Conservation (phyloP, 2,329 filamentous ascomycete species). For the Sporothrix phasma region DNA sequence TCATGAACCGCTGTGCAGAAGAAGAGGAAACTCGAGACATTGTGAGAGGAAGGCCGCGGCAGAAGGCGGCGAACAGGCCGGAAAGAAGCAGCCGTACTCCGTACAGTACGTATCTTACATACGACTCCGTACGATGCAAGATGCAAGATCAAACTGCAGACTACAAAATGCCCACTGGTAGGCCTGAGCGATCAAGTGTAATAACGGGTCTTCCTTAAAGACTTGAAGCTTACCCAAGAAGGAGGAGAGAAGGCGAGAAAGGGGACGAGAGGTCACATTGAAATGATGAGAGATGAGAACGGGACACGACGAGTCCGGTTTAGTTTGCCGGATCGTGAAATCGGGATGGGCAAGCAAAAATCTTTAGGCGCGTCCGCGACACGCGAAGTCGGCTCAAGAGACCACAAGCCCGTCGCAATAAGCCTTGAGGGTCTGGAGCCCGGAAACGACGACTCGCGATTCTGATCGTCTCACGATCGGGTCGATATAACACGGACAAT, state of each 20-base stretch:
- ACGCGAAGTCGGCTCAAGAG: background rate
- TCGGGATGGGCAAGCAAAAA: background rate
- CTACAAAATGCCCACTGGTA: constrained; percentile 11
- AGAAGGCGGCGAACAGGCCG: background rate
- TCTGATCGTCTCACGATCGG: background rate
- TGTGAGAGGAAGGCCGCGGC: background rate
- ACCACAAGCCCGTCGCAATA: background rate
- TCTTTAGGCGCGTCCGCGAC: background rate
- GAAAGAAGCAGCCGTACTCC: too few species aligned
- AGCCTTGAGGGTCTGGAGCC: too few species aligned
- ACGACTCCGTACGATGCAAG: background rate
- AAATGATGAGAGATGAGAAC: background rate
- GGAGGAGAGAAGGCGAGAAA: background rate
- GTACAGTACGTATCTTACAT: too few species aligned
- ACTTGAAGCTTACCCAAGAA: too few species aligned
- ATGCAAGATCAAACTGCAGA: background rate
- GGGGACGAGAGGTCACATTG: background rate
- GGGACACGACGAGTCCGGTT: background rate
- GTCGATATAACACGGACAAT: background rate
- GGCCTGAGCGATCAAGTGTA: background rate
- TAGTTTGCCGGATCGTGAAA: background rate
- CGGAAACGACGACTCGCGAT: too few species aligned
- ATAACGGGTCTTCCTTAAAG: background rate
- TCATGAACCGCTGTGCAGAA: background rate
- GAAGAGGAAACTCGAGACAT: too few species aligned